Evolutionary conservation across 129 eudicot species (phyloP).

Genomic region (Gnaphalium uliginosum): DNA sequence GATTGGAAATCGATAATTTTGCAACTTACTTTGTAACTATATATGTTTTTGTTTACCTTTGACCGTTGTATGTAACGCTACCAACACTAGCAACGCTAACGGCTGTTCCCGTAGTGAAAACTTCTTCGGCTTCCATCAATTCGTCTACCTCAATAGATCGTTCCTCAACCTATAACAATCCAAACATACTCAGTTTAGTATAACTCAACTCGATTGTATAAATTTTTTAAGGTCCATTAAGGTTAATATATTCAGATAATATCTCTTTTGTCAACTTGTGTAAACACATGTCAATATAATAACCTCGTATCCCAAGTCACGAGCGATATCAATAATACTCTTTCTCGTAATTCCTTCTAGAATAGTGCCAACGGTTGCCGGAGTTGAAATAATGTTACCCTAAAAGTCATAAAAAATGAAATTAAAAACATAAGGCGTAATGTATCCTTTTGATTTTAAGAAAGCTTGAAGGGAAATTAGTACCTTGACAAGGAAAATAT

Average conservation of each 20-base stretch:
- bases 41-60: conserved; percentile 43
- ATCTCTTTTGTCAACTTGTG: too few species aligned
- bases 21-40: too few species aligned
- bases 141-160: conserved; percentile 55
- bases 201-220: conserved; percentile 49
- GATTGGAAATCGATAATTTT: not conserved
- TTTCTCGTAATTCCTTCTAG: conserved; percentile 86
- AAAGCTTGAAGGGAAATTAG: not conserved
- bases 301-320: conserved; percentile 69
- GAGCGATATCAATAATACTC: conserved; percentile 75
- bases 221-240: conserved; percentile 68
- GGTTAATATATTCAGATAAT: not conserved
- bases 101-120: conserved; percentile 88
- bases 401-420: not conserved
- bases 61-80: conserved; percentile 57
- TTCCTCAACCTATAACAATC: conserved; percentile 64
- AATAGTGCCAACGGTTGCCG: conserved; percentile 61
- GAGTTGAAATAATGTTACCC: conserved; percentile 78
- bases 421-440: too few species aligned
- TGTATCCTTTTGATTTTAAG: not conserved
- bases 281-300: not conserved
- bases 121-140: conserved; percentile 75
- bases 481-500: conserved; percentile 85
- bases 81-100: conserved; percentile 84
- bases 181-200: not conserved